These are phyloP conservation scores for Lachancea meyersii DNA, from an alignment of 805 yeast genomes.

Conservation along the genomic window DNA sequence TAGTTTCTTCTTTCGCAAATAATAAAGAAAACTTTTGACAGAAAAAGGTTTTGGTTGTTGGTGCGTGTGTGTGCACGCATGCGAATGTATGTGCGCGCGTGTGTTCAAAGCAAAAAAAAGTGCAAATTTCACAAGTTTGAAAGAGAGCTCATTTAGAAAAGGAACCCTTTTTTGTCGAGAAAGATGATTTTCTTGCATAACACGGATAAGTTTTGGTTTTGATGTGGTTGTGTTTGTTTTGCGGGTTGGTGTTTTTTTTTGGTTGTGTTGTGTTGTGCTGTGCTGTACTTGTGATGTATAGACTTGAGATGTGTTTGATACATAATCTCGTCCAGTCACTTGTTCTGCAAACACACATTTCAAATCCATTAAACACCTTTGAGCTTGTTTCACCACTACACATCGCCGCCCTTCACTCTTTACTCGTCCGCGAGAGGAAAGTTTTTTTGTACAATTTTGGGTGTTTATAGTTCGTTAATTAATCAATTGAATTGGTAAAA, in stretches of 20 bases:
- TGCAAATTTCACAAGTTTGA: no score
- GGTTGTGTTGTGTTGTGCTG: neutral
- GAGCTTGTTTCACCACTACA: neutral
- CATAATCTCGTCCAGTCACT: no score
- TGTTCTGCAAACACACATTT: no score
- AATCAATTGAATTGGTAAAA: constrained; percentile 10
- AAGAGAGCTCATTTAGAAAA: no score
- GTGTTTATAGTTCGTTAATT: constrained; percentile 23
- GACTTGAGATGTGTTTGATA: neutral
- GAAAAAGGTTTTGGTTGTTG: neutral
- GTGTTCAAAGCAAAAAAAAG: no score
- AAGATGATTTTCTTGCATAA: neutral
- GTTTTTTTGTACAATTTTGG: constrained; percentile 10
- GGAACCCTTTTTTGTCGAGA: no score
- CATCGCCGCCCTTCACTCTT: no score
- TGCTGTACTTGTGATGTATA: neutral
- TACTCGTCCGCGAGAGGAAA: neutral
- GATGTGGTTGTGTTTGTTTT: neutral
- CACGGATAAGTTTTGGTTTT: no score
- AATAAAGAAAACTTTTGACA: neutral
- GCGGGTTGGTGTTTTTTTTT: neutral
- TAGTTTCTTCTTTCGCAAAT: constrained; percentile 1
- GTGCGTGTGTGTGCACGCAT: no score
- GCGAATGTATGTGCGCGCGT: no score
- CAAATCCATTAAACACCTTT: no score